Conservation (phyloP, 2,329 filamentous ascomycete genomes). For the Raffaelea deltoideospora region DNA sequence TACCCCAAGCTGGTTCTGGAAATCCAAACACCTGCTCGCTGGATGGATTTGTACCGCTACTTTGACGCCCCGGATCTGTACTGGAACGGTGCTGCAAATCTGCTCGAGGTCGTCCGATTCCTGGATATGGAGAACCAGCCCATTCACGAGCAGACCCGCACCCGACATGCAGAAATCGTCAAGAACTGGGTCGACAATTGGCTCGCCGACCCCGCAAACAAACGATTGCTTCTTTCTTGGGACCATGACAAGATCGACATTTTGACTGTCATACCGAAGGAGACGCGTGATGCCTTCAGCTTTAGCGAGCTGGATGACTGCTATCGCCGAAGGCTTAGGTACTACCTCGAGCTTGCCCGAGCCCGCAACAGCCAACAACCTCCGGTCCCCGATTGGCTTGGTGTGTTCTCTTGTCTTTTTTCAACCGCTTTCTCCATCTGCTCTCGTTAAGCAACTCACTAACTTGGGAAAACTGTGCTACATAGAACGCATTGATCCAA, state of each 20-base stretch:
- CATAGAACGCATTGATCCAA: no score
- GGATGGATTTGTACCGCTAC: conserved; percentile 26
- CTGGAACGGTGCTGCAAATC: conserved; percentile 28
- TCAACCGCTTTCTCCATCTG: no score
- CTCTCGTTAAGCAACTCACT: no score
- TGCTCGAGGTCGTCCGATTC: conserved; percentile 29
- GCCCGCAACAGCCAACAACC: neutral
- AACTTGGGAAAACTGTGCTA: no score
- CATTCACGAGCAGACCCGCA: conserved; percentile 5
- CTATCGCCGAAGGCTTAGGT: neutral
- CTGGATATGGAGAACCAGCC: conserved; percentile 16
- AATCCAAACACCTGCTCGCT: conserved; percentile 17
- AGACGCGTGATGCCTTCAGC: neutral
- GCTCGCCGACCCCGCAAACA: conserved; percentile 7
- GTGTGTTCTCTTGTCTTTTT: neutral
- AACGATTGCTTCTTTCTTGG: neutral
- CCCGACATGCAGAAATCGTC: conserved; percentile 5
- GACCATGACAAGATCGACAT: neutral
- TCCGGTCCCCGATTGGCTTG: neutral
- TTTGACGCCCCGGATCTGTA: conserved; percentile 34
- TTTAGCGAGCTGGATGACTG: neutral
- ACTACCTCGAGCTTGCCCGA: neutral
- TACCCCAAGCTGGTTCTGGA: conserved; percentile 7
- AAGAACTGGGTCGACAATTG: conserved; percentile 23
- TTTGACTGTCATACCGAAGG: neutral